Percentiles rank a stretch among this genome's conserved stretches.
Conservation (phyloP, 805 yeast genomes). For the Candida vaughaniae region DNA sequence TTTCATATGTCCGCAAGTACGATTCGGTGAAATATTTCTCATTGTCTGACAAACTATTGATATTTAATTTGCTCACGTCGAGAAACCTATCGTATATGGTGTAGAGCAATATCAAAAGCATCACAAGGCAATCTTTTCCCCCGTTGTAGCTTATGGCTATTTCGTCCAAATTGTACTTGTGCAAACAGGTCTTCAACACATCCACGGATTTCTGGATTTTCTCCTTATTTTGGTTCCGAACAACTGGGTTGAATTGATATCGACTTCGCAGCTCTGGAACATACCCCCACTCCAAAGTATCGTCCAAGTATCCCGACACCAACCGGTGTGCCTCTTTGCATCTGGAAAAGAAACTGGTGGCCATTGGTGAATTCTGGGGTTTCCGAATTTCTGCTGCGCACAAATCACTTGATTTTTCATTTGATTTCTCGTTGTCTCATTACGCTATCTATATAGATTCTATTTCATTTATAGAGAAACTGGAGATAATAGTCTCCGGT, state of each 20-base stretch:
- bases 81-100: constrained; percentile 33
- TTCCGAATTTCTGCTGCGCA: too few species aligned
- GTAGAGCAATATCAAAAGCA: constrained; percentile 73
- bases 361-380: too few species aligned
- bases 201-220: constrained; percentile 27
- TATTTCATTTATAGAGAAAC: constrained; percentile 49
- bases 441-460: too few species aligned
- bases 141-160: constrained; percentile 89
- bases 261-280: neutral
- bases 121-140: constrained; percentile 93
- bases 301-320: constrained; percentile 30
- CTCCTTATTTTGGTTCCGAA: constrained; percentile 19
- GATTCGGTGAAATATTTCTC: neutral
- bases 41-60: neutral
- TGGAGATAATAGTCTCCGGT: constrained; percentile 69
- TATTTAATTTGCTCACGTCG: neutral
- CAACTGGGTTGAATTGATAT: neutral
- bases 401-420: too few species aligned
- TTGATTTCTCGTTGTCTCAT: too few species aligned
- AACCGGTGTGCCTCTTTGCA: constrained; percentile 34
- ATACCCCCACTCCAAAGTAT: constrained; percentile 20
- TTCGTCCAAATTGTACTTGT: constrained; percentile 38
- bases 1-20: constrained; percentile 29
- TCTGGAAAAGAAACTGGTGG: constrained; percentile 5
- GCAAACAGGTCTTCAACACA: constrained; percentile 26